These are phyloP conservation scores for Solanum hybrid DNA, from an alignment of 305 asterid genomes.

Conservation along the genomic window DNA sequence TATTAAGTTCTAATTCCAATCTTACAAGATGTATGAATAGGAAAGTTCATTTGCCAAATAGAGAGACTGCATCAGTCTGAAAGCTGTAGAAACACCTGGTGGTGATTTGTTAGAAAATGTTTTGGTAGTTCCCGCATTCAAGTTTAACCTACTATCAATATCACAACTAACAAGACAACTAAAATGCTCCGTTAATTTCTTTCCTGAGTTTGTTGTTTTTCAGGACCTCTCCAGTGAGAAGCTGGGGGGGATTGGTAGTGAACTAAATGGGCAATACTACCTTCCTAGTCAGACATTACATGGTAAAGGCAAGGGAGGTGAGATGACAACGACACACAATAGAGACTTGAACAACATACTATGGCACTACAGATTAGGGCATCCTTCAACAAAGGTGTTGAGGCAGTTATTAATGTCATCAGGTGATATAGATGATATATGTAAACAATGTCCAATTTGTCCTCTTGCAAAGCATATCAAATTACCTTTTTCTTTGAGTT, in stretches of 20 bases:
- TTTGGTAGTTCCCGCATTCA: not conserved
- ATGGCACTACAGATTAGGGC: not conserved
- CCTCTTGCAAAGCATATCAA: not conserved
- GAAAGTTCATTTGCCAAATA: not conserved
- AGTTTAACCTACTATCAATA: not conserved
- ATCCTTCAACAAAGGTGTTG: not conserved
- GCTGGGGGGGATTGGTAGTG: not conserved
- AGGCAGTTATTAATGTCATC: no score
- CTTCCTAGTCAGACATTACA: not conserved
- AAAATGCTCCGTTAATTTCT: not conserved
- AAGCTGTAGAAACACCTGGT: not conserved
- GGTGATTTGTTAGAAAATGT: not conserved
- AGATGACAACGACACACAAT: not conserved
- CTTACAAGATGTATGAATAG: not conserved
- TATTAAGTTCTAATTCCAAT: not conserved
- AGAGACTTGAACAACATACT: not conserved
- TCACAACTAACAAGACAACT: not conserved
- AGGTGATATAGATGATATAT: not conserved
- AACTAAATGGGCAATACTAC: no score
- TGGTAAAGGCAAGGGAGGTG: not conserved
- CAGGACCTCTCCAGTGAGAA: not conserved
- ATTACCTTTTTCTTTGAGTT: not conserved
- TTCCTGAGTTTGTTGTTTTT: not conserved
- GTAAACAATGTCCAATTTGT: not conserved
- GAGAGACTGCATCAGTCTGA: not conserved